A percentile compares a stretch with the other conserved stretches of the same genome.
These are phyloP conservation scores for Raphidocelis subcapitata DNA, from an alignment of 139 green algal species.

Conservation along the genomic window DNA sequence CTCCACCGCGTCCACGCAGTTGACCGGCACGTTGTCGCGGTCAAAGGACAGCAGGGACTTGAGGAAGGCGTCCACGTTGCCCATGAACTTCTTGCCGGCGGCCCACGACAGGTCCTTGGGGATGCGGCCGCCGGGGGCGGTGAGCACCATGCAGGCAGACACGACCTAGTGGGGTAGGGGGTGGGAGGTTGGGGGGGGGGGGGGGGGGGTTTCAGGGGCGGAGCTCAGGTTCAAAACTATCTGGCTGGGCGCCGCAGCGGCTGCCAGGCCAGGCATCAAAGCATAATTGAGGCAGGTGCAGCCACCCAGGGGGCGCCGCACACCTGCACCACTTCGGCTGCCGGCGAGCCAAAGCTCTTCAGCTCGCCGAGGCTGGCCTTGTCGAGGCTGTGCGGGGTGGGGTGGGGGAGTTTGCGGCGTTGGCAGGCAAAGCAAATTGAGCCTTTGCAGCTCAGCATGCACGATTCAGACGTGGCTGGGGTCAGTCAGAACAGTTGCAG, in stretches of 20 bases:
- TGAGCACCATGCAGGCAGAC: slow-evolving; percentile 84
- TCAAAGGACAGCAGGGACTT: slow-evolving; percentile 85
- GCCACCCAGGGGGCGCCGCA: neutral
- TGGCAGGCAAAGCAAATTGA: too few relatives aligned
- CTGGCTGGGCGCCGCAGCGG: too few relatives aligned
- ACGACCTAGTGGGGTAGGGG: slow-evolving; percentile 42
- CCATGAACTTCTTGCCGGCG: slow-evolving; percentile 89
- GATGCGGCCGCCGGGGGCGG: slow-evolving; percentile 76
- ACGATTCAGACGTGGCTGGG: too few relatives aligned
- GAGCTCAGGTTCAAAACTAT: too few relatives aligned
- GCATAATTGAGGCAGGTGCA: too few relatives aligned
- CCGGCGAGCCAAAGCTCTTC: slow-evolving; percentile 88
- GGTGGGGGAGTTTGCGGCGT: too few relatives aligned
- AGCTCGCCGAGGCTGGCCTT: slow-evolving; percentile 87
- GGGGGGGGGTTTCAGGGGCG: too few relatives aligned
- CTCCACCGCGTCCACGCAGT: slow-evolving; percentile 51
- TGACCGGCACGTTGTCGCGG: slow-evolving; percentile 87
- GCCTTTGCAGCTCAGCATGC: too few relatives aligned
- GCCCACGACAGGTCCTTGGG: slow-evolving; percentile 87
- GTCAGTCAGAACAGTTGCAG: too few relatives aligned
- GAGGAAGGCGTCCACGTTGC: slow-evolving; percentile 89
- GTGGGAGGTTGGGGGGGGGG: too few relatives aligned
- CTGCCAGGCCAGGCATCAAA: too few relatives aligned
- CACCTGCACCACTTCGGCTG: slow-evolving; percentile 80
- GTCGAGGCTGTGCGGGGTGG: slow-evolving; percentile 56